Conservation (phyloP, 345 rosid genomes). For the Moricandia arvensis region DNA sequence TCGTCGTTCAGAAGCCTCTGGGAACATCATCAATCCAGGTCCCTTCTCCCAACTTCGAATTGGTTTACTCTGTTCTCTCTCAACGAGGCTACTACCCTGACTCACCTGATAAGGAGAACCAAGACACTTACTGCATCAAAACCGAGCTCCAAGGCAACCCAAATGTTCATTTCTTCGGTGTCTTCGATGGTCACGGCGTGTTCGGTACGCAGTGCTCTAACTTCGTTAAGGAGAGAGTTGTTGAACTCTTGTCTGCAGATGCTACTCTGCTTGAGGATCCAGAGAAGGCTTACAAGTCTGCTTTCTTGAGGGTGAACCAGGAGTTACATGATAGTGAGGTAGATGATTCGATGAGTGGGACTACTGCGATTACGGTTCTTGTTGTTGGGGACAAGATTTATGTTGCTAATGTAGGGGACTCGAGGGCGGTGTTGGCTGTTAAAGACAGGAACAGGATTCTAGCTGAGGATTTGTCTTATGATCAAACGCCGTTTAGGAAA, state of each 20-base stretch:
- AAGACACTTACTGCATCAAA: slow-evolving; percentile 78
- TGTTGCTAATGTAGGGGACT: slow-evolving; percentile 96
- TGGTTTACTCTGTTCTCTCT: slow-evolving; percentile 72
- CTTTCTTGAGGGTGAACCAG: slow-evolving; percentile 55
- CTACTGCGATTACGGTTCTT: slow-evolving; percentile 94
- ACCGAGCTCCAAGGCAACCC: slow-evolving; percentile 82
- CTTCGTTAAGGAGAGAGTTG: slow-evolving; percentile 71
- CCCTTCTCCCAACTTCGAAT: slow-evolving; percentile 60
- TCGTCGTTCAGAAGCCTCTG: slow-evolving; percentile 54
- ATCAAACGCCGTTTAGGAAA: slow-evolving; percentile 92
- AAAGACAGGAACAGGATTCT: slow-evolving; percentile 56
- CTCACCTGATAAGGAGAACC: slow-evolving; percentile 76
- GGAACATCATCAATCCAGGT: slow-evolving; percentile 50
- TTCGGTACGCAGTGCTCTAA: slow-evolving; percentile 74
- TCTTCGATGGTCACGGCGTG: slow-evolving; percentile 89
- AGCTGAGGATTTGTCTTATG: slow-evolving; percentile 82
- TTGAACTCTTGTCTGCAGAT: slow-evolving; percentile 62
- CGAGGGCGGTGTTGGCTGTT: slow-evolving; percentile 90
- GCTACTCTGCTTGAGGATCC: slow-evolving; percentile 67
- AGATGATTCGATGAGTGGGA: slow-evolving; percentile 94
- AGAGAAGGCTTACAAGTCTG: slow-evolving; percentile 60
- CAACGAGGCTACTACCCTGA: slow-evolving; percentile 88
- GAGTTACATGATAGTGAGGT: slow-evolving; percentile 73
- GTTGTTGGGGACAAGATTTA: slow-evolving; percentile 72
- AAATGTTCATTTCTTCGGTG: slow-evolving; percentile 84